phyloP scores from a whole-genome alignment of 1,284 basidiomycete genomes.

The Moesziomyces parantarcticus region DNA sequence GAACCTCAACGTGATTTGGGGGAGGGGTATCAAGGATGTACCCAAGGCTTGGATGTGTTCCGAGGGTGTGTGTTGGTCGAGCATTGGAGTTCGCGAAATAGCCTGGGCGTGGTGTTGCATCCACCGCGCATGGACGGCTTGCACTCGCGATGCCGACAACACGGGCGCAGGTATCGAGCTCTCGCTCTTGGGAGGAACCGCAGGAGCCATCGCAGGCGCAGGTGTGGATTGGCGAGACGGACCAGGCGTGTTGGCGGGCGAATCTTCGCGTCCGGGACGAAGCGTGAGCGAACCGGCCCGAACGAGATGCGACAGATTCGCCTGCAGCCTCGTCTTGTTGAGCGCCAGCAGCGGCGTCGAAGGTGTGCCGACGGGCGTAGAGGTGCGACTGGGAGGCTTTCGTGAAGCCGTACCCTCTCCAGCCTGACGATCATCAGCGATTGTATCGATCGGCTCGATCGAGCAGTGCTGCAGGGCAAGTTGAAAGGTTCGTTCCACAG shows the following conservation, averaged over 20 bases:
- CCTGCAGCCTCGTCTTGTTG: constrained; percentile 20
- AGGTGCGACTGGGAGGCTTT: constrained; percentile 10
- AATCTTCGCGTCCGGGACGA: neutral
- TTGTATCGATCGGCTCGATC: constrained; percentile 5
- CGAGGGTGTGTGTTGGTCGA: neutral
- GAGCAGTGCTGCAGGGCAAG: constrained; percentile 27
- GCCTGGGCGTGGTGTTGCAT: constrained; percentile 23
- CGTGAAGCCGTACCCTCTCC: constrained; percentile 9
- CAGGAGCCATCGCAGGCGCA: neutral
- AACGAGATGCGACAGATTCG: constrained; percentile 27
- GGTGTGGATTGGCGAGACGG: neutral
- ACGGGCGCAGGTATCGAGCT: neutral
- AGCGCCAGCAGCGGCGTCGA: neutral
- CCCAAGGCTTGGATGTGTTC: neutral
- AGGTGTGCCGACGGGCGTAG: constrained; percentile 5
- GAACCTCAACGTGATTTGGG: neutral
- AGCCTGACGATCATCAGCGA: neutral
- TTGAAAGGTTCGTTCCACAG: neutral
- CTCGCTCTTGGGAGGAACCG: constrained; percentile 12
- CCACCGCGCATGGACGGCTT: constrained; percentile 1
- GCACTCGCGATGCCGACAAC: neutral
- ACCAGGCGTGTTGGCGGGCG: neutral
- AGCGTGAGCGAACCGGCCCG: constrained; percentile 14
- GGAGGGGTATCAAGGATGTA: neutral
- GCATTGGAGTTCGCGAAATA: neutral